Evolutionary conservation across 495 filamentous ascomycete species (phyloP), one percentile per base, ranked within the genome.

Genomic region (Corynascus novoguineensis): DNA sequence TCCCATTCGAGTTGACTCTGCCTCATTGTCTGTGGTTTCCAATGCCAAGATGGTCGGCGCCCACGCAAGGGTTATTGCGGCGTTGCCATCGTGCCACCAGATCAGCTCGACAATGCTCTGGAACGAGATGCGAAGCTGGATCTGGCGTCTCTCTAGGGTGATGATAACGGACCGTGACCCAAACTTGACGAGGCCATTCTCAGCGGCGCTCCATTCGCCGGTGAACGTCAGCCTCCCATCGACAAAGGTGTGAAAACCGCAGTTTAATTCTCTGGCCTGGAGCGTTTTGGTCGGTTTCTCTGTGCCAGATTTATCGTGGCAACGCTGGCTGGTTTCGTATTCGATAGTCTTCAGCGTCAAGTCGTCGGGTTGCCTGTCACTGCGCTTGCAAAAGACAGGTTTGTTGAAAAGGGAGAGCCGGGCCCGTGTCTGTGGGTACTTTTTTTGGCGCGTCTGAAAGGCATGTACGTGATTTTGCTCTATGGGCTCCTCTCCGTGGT

Each of bases 231-330:
- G 64, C 2, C 63, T 59, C 0, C 61, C 60, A 1, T 66, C 52
- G 3, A 57, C 28, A 47, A 80, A 83, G 29, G 63, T 61, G 64
- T 77, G 79, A 50, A 78, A 68, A 3, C 83, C 83, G 60, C 80
- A 85, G 11, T 68, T 73, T 7, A 80, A 29, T 17, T 50, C 44
- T 5, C 37, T 19, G 29, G 72, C 51, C 0, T 65, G 42, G 31
- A 82, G 76, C 11, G 21, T 29, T 34, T 24, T 40, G 8, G 68
- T 54, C 3, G 50, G 52, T 1, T 49, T 51, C 31, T 53, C 42
- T 4, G 40, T 14, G 15, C 59, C 1, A 15, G 31, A 27, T 47
- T 27, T 34, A 37, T 52, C 14, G 68, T 67, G 28, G 19, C 4
- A 14, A 0, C n/a, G 38, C n/a, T 46, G 32, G 28, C 17, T 55